These are phyloP conservation scores for Mycena venus DNA, from an alignment of 768 basidiomycete genomes.

Conservation along the genomic window DNA sequence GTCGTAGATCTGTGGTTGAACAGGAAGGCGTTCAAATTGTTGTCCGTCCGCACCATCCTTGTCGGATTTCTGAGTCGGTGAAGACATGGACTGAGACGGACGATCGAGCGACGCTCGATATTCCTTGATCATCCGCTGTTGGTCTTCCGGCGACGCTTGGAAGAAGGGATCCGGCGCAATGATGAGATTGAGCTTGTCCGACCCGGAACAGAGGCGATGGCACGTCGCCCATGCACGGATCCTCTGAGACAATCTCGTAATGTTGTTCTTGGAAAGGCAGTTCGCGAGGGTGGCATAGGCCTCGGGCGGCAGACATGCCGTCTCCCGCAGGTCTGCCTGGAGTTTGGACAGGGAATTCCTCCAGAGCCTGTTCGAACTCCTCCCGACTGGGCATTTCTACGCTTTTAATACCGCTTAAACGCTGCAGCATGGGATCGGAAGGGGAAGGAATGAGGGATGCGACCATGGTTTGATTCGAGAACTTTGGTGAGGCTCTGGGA, in stretches of 20 bases:
- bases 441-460: slow-evolving; percentile 69
- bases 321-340: slow-evolving; percentile 69
- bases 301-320: slow-evolving; percentile 68
- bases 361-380: slow-evolving; percentile 64
- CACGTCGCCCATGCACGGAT: slow-evolving; percentile 66
- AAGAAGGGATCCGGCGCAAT: slow-evolving; percentile 74
- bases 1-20: slow-evolving; percentile 77
- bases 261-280: slow-evolving; percentile 59
- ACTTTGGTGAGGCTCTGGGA: slow-evolving; percentile 52
- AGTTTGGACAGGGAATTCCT: slow-evolving; percentile 64
- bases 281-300: slow-evolving; percentile 65
- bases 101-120: slow-evolving; percentile 58
- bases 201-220: slow-evolving; percentile 74
- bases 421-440: slow-evolving; percentile 69
- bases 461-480: slow-evolving; percentile 70
- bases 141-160: slow-evolving; percentile 60
- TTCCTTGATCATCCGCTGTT: slow-evolving; percentile 63
- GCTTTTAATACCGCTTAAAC: slow-evolving; percentile 65
- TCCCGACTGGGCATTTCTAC: slow-evolving; percentile 72
- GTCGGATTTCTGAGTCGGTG: slow-evolving; percentile 26
- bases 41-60: slow-evolving; percentile 47
- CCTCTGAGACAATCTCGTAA: slow-evolving; percentile 50
- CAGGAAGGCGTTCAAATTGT: slow-evolving; percentile 73
- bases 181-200: slow-evolving; percentile 68
- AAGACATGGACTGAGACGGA: slow-evolving; percentile 10